Percentiles rank a stretch among this genome's conserved stretches.
These are phyloP conservation scores for Pogostemon cablin DNA, from an alignment of 257 asterid genomes.

Conservation along the genomic window DNA sequence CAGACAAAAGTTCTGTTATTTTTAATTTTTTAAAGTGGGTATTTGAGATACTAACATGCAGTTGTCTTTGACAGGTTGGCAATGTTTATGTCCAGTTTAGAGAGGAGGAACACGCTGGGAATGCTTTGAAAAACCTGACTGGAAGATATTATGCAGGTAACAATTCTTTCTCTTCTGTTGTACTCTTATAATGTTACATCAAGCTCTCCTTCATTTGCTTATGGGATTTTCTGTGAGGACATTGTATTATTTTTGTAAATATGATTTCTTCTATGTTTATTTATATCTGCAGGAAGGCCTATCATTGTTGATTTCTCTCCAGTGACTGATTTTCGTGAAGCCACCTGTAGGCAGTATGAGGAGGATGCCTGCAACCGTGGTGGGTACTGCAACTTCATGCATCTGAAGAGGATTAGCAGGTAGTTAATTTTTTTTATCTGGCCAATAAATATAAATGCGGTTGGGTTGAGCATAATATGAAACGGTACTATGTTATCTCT, in stretches of 20 bases:
- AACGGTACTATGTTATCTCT: neutral
- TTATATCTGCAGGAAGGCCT: slow-evolving; percentile 71
- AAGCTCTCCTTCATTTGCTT: neutral
- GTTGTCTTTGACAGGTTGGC: slow-evolving; percentile 69
- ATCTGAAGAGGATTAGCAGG: slow-evolving; percentile 94
- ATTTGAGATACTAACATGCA: neutral
- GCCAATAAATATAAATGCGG: neutral
- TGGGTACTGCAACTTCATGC: slow-evolving; percentile 99
- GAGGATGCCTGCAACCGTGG: slow-evolving; percentile 96
- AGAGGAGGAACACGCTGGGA: slow-evolving; percentile 96
- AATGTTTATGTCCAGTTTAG: slow-evolving; percentile 97
- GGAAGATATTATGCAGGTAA: slow-evolving; percentile 93
- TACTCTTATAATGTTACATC: neutral
- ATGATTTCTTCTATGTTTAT: slow-evolving; percentile 1
- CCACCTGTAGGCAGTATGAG: slow-evolving; percentile 97
- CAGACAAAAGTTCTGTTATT: too few species aligned
- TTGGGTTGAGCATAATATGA: neutral
- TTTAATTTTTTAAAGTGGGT: neutral
- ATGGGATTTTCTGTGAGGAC: neutral
- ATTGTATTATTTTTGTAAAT: neutral
- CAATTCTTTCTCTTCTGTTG: neutral
- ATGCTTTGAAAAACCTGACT: slow-evolving; percentile 77
- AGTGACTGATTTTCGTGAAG: slow-evolving; percentile 96
- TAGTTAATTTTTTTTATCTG: slow-evolving; percentile 26
- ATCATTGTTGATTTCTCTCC: slow-evolving; percentile 97